Evolutionary conservation across 495 filamentous ascomycete species (phyloP), one percentile per base, ranked within the genome.

Genomic region (Trypethelium eluteriae): DNA sequence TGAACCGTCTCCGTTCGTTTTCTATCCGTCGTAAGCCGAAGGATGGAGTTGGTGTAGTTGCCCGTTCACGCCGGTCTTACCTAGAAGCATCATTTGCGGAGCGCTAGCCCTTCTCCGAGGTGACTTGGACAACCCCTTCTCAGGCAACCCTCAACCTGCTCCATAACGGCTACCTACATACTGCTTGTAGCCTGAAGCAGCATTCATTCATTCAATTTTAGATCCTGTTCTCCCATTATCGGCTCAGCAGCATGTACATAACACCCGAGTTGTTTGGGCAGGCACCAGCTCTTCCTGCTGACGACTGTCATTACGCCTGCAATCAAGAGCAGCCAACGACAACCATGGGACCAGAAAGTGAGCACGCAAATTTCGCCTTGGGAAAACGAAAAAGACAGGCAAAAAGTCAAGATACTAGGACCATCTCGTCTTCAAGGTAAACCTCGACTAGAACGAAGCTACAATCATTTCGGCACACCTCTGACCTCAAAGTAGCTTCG

Each of bases 161-260:
- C 25, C 25, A 25, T 25, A 25, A 25, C 25, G 25, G 25, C 25
- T 25, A 25, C 25, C 25, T 25, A 25, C 41, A 44, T 44, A 7
- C 14, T 44, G 41, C 49, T 53, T 25, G n/a, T n/a, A 5, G 49
- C 49, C 49, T 53, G n/a, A n/a, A 53, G 49, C 49, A 53, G n/a
- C 49, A 2, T 53, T 53, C 49, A 18, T n/a, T 18, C n/a, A 53
- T 25, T 25, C 16, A 53, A 5, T 14, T 5, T 18, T 25, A 53
- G n/a, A 53, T 14, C 49, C n/a, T 18, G 49, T 7, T 14, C 6
- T 44, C 41, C 7, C 14, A 5, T 53, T 18, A 18, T 18, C 5
- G 11, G 34, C 32, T 36, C 18, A 18, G 7, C 53, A 36, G 6
- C 6, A 59, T 59, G 53, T 59, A 35, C 32, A 59, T 59, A 59